Conservation (phyloP, 2,329 filamentous ascomycete species). For the Colletotrichum simmondsii region DNA sequence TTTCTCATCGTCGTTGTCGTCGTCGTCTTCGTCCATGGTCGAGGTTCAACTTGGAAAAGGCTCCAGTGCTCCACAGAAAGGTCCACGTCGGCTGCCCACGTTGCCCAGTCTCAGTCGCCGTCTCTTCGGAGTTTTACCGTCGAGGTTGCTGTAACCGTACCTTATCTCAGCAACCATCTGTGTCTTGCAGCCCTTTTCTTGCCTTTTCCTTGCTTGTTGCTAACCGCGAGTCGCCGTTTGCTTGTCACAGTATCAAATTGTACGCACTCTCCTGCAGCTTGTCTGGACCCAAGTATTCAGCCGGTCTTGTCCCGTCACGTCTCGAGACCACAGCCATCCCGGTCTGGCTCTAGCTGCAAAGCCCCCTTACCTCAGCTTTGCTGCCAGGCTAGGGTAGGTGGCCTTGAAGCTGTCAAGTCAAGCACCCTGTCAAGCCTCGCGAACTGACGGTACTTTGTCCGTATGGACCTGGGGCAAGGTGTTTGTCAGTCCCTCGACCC, state of each 20-base stretch:
- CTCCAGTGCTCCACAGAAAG: neutral
- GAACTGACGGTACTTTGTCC: neutral
- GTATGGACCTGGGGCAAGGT: neutral
- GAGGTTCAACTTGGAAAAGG: neutral
- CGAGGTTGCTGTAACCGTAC: neutral
- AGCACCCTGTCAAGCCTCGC: neutral
- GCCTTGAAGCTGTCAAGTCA: neutral
- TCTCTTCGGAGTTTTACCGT: neutral
- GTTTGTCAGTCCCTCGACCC: neutral
- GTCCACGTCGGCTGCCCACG: neutral
- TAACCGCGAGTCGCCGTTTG: neutral
- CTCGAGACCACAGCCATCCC: no score
- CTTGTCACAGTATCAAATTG: neutral
- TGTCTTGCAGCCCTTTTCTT: neutral
- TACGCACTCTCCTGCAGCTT: neutral
- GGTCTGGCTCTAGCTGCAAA: neutral
- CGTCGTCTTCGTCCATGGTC: neutral
- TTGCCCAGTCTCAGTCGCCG: neutral
- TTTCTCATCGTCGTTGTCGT: neutral
- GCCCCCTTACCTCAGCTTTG: neutral
- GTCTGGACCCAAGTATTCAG: neutral
- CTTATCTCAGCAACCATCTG: neutral
- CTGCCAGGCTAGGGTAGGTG: neutral
- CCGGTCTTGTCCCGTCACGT: neutral
- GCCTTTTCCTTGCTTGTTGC: neutral